Evolutionary conservation across 2,329 filamentous ascomycete species (phyloP).

Genomic region (Claviceps maximensis): DNA sequence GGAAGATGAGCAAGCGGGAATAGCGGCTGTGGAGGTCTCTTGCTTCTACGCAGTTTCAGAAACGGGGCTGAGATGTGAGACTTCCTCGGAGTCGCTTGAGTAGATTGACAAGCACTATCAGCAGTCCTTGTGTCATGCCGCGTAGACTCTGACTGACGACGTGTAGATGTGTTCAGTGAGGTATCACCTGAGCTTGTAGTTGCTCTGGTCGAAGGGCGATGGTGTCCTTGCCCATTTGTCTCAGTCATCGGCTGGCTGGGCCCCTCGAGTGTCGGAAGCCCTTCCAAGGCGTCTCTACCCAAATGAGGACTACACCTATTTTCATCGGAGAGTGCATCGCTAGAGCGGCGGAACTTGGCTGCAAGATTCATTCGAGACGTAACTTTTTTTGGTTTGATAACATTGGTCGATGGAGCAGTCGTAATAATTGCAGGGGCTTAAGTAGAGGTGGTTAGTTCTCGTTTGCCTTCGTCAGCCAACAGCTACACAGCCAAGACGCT

Average conservation of each 20-base stretch:
- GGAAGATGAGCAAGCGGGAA: slow-evolving; percentile 83
- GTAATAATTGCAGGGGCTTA: slow-evolving; percentile 69
- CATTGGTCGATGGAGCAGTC: slow-evolving; percentile 68
- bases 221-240: slow-evolving; percentile 43
- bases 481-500: slow-evolving; percentile 1
- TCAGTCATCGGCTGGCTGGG: slow-evolving; percentile 18
- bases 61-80: slow-evolving; percentile 55
- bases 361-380: slow-evolving; percentile 41
- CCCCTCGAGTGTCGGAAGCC: slow-evolving; percentile 12
- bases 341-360: slow-evolving; percentile 38
- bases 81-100: slow-evolving; percentile 48
- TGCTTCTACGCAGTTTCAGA: slow-evolving; percentile 68
- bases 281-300: background rate
- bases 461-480: background rate
- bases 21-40: slow-evolving; percentile 59
- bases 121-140: slow-evolving; percentile 74
- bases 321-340: slow-evolving; percentile 28
- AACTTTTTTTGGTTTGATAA: slow-evolving; percentile 40
- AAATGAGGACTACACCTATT: background rate
- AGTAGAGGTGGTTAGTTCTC: background rate
- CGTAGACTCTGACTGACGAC: slow-evolving; percentile 58
- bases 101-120: slow-evolving; percentile 45
- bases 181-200: slow-evolving; percentile 16
- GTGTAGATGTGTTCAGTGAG: slow-evolving; percentile 36
- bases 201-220: slow-evolving; percentile 17